phyloP scores from a whole-genome alignment of 2,329 filamentous ascomycete genomes.

The Xylariaceae sp. region DNA sequence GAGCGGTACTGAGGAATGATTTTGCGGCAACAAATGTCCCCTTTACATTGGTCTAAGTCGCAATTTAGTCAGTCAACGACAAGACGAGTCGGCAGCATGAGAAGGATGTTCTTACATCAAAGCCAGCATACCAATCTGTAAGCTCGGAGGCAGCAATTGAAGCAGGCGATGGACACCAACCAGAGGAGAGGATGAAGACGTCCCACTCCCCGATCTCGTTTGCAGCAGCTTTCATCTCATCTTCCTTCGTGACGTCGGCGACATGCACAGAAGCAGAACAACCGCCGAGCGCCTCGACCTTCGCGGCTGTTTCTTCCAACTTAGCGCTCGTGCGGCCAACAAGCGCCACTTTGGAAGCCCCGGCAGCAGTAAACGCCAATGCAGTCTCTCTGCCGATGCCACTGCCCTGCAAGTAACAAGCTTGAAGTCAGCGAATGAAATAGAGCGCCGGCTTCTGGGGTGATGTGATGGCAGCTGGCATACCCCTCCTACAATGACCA shows the following conservation, averaged over 20 bases:
- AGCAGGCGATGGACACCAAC: background rate
- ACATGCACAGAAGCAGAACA: background rate
- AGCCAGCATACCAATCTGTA: conserved; percentile 21
- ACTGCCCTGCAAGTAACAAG: conserved; percentile 3
- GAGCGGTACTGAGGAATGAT: conserved; percentile 7
- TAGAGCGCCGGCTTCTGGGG: background rate
- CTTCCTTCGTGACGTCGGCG: conserved; percentile 2
- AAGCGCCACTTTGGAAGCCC: conserved; percentile 7
- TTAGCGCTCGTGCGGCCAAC: conserved; percentile 7
- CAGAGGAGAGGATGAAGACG: conserved; percentile 4
- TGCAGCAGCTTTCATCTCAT: background rate
- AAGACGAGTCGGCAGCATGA: background rate
- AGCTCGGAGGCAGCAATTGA: conserved; percentile 4
- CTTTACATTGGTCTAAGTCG: conserved; percentile 16
- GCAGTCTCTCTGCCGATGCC: conserved; percentile 13
- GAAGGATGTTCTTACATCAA: conserved; percentile 17
- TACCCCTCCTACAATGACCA: conserved; percentile 5
- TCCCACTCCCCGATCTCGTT: conserved; percentile 1
- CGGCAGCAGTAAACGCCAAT: conserved; percentile 11
- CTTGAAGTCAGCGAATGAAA: background rate
- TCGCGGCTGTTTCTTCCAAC: conserved; percentile 9
- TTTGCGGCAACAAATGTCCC: conserved; percentile 6
- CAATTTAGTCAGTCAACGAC: no score
- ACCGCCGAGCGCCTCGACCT: background rate
- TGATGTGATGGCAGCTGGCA: background rate